phyloP scores from a whole-genome alignment of 345 rosid species.

The Hibiscus syriacus region DNA sequence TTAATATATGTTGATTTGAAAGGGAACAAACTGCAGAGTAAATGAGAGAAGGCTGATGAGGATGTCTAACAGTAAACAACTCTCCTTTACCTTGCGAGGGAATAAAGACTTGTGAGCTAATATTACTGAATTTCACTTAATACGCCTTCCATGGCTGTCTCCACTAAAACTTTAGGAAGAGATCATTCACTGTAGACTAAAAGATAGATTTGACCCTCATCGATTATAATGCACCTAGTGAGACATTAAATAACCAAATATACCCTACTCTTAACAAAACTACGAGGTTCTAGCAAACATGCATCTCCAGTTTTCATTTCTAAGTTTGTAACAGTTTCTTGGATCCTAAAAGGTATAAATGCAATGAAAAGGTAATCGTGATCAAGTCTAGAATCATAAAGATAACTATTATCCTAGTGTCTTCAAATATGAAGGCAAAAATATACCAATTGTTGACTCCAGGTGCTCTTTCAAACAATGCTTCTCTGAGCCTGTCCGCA shows the following conservation, averaged over 20 bases:
- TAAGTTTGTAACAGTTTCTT: neutral
- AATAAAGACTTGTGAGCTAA: neutral
- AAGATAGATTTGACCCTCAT: neutral
- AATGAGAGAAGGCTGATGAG: neutral
- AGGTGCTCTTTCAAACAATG: constrained; percentile 49
- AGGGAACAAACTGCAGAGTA: neutral
- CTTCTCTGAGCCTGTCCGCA: constrained; percentile 55
- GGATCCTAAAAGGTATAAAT: neutral
- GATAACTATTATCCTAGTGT: neutral
- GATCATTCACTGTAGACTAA: neutral
- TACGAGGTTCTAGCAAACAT: neutral
- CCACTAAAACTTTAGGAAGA: neutral
- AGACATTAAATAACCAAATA: neutral
- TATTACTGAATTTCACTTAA: neutral
- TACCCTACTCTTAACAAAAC: neutral
- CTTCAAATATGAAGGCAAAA: neutral
- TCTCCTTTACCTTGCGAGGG: neutral
- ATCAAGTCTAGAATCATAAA: neutral
- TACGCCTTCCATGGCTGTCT: neutral
- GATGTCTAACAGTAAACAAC: neutral
- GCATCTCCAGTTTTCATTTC: neutral
- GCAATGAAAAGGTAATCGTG: neutral
- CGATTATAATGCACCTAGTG: neutral
- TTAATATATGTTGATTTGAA: neutral
- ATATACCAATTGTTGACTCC: constrained; percentile 46